phyloP scores from a whole-genome alignment of 2,329 filamentous ascomycete genomes.

The Colletotrichum ledebouriae region DNA sequence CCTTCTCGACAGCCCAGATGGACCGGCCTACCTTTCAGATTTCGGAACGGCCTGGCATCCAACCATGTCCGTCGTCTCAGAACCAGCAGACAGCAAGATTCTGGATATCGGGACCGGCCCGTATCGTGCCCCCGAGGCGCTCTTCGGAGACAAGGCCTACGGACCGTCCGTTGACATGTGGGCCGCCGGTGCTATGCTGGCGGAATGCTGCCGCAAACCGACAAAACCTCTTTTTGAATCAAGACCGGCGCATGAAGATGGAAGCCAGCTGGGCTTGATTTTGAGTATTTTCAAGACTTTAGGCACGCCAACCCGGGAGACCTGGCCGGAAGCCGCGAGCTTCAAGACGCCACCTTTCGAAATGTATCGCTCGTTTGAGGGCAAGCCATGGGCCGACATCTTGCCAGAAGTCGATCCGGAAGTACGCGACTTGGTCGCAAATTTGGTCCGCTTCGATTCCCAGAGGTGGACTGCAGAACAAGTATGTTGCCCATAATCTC shows the following conservation, averaged over 20 bases:
- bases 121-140: slow-evolving; percentile 89
- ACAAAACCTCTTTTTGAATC: slow-evolving; percentile 84
- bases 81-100: slow-evolving; percentile 78
- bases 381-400: slow-evolving; percentile 76
- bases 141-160: slow-evolving; percentile 87
- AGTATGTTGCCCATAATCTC: slow-evolving; percentile 45
- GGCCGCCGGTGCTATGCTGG: slow-evolving; percentile 86
- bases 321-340: slow-evolving; percentile 82
- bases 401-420: slow-evolving; percentile 70
- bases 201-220: slow-evolving; percentile 74
- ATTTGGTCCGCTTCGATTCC: slow-evolving; percentile 80
- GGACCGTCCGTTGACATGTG: slow-evolving; percentile 85
- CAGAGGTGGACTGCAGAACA: slow-evolving; percentile 74
- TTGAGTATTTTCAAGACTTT: slow-evolving; percentile 92
- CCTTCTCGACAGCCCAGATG: slow-evolving; percentile 74
- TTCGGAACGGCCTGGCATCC: slow-evolving; percentile 94
- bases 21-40: slow-evolving; percentile 85
- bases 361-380: slow-evolving; percentile 83
- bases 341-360: slow-evolving; percentile 87
- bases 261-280: slow-evolving; percentile 91
- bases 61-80: slow-evolving; percentile 67
- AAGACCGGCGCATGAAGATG: slow-evolving; percentile 78
- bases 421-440: slow-evolving; percentile 75
- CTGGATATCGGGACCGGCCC: slow-evolving; percentile 94
- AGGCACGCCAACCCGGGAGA: slow-evolving; percentile 84